These are phyloP conservation scores for Cordia subcordata DNA, from an alignment of 257 asterid species.

Conservation along the genomic window DNA sequence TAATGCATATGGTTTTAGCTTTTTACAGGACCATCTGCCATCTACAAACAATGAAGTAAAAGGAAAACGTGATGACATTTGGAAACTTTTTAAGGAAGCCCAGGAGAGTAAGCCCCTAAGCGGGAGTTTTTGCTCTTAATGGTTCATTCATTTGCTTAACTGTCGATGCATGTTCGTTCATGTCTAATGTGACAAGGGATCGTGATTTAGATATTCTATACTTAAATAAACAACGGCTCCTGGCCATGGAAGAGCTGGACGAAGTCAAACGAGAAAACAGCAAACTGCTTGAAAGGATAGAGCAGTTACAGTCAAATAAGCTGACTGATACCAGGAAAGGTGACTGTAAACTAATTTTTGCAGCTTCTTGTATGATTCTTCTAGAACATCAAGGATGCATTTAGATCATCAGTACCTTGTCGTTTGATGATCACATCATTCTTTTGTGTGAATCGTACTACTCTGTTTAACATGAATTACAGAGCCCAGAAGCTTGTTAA, in stretches of 20 bases:
- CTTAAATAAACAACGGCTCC: conserved; percentile 67
- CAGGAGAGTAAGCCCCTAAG: conserved; percentile 47
- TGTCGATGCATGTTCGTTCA: neutral
- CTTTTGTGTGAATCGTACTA: no score
- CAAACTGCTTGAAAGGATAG: conserved; percentile 44
- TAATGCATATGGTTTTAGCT: no score
- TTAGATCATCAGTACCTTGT: no score
- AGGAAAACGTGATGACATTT: conserved; percentile 45
- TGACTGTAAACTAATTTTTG: conserved; percentile 18
- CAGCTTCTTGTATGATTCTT: conserved; percentile 10
- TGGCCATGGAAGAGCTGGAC: conserved; percentile 68
- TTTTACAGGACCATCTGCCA: conserved; percentile 30
- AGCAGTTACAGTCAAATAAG: conserved; percentile 42
- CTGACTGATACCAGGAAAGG: conserved; percentile 40
- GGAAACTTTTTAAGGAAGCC: conserved; percentile 75
- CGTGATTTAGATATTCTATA: conserved; percentile 56
- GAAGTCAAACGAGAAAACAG: conserved; percentile 49
- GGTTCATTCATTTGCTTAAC: neutral
- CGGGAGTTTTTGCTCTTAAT: neutral
- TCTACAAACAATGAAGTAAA: conserved; percentile 21
- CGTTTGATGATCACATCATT: no score
- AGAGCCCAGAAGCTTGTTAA: no score
- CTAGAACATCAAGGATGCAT: no score
- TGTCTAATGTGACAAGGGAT: conserved; percentile 13
- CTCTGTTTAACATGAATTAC: no score